Percentiles rank a stretch among this genome's conserved stretches.
Conservation (phyloP, 129 eudicot genomes). For the Flaveria ramosissima region DNA sequence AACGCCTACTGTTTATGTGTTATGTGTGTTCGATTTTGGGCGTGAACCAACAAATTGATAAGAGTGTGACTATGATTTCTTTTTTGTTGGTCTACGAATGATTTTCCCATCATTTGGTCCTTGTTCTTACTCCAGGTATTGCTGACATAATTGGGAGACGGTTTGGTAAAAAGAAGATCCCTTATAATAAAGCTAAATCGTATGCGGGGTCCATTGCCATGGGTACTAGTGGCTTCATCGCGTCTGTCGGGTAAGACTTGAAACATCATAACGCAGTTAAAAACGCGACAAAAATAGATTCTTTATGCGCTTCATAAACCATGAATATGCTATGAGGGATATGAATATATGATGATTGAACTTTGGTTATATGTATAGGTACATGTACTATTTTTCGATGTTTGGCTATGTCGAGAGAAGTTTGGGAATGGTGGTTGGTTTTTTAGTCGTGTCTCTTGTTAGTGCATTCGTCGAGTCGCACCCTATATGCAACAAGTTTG, state of each 20-base stretch:
- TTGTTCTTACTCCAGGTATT: constrained; percentile 44
- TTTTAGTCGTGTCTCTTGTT: constrained; percentile 60
- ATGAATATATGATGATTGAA: neutral
- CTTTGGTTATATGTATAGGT: constrained; percentile 43
- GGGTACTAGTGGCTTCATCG: constrained; percentile 65
- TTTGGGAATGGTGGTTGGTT: constrained; percentile 48
- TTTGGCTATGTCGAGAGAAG: constrained; percentile 70
- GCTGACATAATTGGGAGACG: constrained; percentile 92
- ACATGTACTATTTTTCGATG: constrained; percentile 69
- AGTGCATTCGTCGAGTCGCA: constrained; percentile 84
- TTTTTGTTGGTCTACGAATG: neutral
- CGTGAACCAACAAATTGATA: too few species aligned
- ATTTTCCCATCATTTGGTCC: neutral
- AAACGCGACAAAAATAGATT: neutral
- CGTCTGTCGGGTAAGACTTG: constrained; percentile 66
- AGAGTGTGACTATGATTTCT: too few species aligned
- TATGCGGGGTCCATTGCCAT: constrained; percentile 70
- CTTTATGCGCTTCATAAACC: neutral
- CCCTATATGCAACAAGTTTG: constrained; percentile 69
- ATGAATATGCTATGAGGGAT: neutral
- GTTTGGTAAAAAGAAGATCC: constrained; percentile 65
- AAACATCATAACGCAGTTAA: too few species aligned
- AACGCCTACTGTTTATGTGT: too few species aligned
- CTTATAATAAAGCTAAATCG: constrained; percentile 71
- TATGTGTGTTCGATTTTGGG: too few species aligned